A percentile compares a stretch with the other conserved stretches of the same genome.
These are phyloP conservation scores for Butyriboletus loyo DNA, from an alignment of 768 basidiomycete genomes.

Conservation along the genomic window DNA sequence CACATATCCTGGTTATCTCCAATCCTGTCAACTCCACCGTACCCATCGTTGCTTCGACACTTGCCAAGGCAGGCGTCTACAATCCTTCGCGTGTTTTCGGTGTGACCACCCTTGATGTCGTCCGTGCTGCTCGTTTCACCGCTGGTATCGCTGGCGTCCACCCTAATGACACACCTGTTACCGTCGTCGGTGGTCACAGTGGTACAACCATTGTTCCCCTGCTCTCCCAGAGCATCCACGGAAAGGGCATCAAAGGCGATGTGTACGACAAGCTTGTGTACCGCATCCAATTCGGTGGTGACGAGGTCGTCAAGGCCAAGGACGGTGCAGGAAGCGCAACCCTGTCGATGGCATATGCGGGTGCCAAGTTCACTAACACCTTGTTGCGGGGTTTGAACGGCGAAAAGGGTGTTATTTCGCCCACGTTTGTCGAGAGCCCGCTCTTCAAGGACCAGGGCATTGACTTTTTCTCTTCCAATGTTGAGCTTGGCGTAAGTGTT, in stretches of 20 bases:
- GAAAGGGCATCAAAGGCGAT: slow-evolving; percentile 73
- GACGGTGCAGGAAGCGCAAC: slow-evolving; percentile 79
- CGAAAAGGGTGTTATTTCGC: slow-evolving; percentile 68
- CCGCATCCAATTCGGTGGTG: slow-evolving; percentile 96
- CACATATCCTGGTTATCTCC: slow-evolving; percentile 95
- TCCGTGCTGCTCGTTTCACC: slow-evolving; percentile 92
- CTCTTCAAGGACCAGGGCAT: slow-evolving; percentile 83
- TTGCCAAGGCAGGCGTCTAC: slow-evolving; percentile 90
- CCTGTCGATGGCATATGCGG: slow-evolving; percentile 76
- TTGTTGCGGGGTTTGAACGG: slow-evolving; percentile 63
- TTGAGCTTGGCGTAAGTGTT: slow-evolving; percentile 83
- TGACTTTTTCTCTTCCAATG: slow-evolving; percentile 91
- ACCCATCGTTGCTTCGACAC: slow-evolving; percentile 90
- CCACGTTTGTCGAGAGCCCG: slow-evolving; percentile 87
- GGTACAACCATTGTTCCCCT: slow-evolving; percentile 98
- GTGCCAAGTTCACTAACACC: slow-evolving; percentile 63
- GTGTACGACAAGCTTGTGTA: slow-evolving; percentile 75
- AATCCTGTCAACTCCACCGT: slow-evolving; percentile 99
- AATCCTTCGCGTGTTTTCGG: slow-evolving; percentile 89
- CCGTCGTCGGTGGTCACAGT: slow-evolving; percentile 94
- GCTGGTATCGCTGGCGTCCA: slow-evolving; percentile 61
- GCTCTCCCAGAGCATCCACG: slow-evolving; percentile 75
- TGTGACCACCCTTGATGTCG: slow-evolving; percentile 97
- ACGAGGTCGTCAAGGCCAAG: slow-evolving; percentile 98
- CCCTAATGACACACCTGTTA: slow-evolving; percentile 66